Evolutionary conservation across 1,284 basidiomycete genomes (phyloP).

Genomic region (Phylloboletellus chloephorus): DNA sequence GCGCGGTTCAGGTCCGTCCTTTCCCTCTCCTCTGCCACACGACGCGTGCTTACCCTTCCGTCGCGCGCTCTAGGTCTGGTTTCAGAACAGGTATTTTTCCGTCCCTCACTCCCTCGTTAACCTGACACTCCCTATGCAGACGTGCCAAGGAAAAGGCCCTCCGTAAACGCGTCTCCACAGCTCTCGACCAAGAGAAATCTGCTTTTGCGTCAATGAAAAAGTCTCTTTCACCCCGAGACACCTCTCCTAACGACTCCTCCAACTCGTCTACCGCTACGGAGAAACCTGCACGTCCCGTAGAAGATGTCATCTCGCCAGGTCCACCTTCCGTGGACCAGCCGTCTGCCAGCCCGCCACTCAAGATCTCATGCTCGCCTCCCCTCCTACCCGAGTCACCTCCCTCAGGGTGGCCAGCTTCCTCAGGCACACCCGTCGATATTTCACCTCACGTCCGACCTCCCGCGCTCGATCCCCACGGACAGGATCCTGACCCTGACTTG

Average conservation of each 20-base stretch:
- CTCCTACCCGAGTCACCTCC: constrained; percentile 34
- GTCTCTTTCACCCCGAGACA: constrained; percentile 22
- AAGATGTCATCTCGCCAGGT: constrained; percentile 13
- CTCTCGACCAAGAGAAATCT: constrained; percentile 16
- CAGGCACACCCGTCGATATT: constrained; percentile 29
- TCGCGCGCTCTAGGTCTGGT: constrained; percentile 63
- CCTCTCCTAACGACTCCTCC: constrained; percentile 29
- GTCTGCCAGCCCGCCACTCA: constrained; percentile 34
- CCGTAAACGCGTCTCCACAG: constrained; percentile 17
- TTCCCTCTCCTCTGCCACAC: constrained; percentile 9
- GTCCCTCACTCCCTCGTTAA: constrained; percentile 4
- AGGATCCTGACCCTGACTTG: constrained; percentile 22
- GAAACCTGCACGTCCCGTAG: constrained; percentile 14
- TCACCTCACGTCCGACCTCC: constrained; percentile 20
- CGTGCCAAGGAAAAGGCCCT: constrained; percentile 76
- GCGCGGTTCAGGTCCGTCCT: constrained; percentile 81
- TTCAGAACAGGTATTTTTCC: constrained; percentile 73
- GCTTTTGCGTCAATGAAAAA: constrained; percentile 14
- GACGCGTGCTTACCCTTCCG: constrained; percentile 20
- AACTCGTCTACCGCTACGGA: constrained; percentile 31
- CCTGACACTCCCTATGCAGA: constrained; percentile 33
- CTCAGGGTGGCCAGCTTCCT: constrained; percentile 36
- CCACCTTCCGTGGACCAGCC: constrained; percentile 10
- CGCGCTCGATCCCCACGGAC: constrained; percentile 15
- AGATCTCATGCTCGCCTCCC: constrained; percentile 35